Evolutionary conservation across 768 basidiomycete genomes (phyloP).

Genomic region (Amanita phalloides): DNA sequence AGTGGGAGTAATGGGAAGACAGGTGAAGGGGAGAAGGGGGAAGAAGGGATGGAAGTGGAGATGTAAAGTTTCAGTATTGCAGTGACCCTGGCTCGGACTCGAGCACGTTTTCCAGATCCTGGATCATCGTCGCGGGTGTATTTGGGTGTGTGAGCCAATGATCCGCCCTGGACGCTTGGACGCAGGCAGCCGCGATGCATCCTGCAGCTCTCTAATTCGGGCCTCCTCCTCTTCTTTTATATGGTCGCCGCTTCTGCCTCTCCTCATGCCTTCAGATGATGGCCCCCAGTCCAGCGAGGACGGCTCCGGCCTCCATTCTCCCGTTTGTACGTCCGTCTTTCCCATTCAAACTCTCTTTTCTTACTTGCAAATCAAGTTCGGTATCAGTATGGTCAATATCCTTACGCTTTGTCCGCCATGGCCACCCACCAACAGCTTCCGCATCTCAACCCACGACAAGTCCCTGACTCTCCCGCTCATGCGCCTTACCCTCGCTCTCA

Average conservation of each 20-base stretch:
- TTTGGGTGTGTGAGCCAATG: background rate
- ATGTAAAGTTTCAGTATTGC: background rate
- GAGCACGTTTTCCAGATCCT: background rate
- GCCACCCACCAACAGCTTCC: conserved; percentile 31
- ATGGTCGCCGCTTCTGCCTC: conserved; percentile 52
- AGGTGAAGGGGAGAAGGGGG: background rate
- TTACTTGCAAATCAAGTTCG: conserved; percentile 53
- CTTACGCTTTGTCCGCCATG: conserved; percentile 32
- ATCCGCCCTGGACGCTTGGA: background rate
- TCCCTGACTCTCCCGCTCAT: conserved; percentile 34
- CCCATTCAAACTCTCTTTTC: conserved; percentile 11
- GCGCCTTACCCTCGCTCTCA: conserved; percentile 15
- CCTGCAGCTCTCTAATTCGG: no score
- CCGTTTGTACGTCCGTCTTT: conserved; percentile 42
- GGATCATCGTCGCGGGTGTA: no score
- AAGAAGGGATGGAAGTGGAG: no score
- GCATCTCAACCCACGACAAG: conserved; percentile 32
- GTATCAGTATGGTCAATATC: conserved; percentile 42
- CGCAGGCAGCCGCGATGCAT: background rate
- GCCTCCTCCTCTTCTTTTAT: conserved; percentile 13
- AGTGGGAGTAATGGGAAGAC: conserved; percentile 1
- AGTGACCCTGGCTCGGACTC: background rate
- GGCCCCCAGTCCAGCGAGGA: conserved; percentile 66
- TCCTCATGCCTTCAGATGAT: conserved; percentile 44
- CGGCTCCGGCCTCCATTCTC: conserved; percentile 66